Percentiles rank a stretch among this genome's conserved stretches.
These are phyloP conservation scores for Oryza meridionalis DNA, from an alignment of 176 grass and related monocot genomes.

Conservation along the genomic window DNA sequence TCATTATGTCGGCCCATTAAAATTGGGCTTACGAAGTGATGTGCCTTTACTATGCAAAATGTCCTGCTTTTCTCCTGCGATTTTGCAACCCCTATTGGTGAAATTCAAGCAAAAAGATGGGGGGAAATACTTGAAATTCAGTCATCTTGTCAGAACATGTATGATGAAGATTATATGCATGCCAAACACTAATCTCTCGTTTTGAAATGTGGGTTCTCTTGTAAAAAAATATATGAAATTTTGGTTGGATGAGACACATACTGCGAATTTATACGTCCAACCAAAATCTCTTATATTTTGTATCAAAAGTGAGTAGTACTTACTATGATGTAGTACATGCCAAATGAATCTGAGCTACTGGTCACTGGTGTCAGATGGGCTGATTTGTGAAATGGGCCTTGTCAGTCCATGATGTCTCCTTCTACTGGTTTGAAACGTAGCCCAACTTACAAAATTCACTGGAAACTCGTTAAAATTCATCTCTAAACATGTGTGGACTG, in stretches of 20 bases:
- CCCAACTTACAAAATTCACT: neutral
- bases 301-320: neutral
- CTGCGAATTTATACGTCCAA: too few species aligned
- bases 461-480: neutral
- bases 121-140: neutral
- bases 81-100: neutral
- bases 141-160: neutral
- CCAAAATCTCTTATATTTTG: too few species aligned
- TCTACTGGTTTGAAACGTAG: too few species aligned
- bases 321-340: neutral
- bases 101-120: neutral
- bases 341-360: neutral
- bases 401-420: too few species aligned
- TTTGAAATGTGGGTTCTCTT: too few species aligned
- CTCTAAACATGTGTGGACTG: neutral
- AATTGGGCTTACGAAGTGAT: neutral
- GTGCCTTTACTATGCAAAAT: neutral
- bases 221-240: too few species aligned
- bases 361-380: too few species aligned
- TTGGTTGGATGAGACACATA: too few species aligned
- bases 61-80: neutral
- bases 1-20: neutral
- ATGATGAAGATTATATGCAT: neutral
- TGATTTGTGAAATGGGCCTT: too few species aligned
- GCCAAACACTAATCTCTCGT: neutral